These are phyloP conservation scores for Pseudozyma hubeiensis DNA, from an alignment of 1,284 basidiomycete species.

Conservation along the genomic window DNA sequence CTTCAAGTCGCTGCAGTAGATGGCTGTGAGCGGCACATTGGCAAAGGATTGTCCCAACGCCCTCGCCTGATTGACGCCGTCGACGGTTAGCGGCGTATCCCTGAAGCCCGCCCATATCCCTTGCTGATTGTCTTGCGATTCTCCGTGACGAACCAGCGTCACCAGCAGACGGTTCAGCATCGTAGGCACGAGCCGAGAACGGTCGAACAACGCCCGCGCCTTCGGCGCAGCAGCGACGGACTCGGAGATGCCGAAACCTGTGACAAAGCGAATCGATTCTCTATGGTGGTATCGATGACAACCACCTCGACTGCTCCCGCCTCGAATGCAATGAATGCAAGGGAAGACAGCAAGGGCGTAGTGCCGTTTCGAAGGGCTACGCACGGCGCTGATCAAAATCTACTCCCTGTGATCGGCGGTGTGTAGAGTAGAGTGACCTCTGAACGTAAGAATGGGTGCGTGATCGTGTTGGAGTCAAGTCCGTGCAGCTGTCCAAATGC, in stretches of 20 bases:
- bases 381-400: too few relatives aligned
- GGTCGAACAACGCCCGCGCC: background rate
- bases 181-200: slow-evolving; percentile 13
- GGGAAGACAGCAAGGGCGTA: too few relatives aligned
- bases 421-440: too few relatives aligned
- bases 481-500: slow-evolving; percentile 6
- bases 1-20: slow-evolving; percentile 83
- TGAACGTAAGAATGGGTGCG: background rate
- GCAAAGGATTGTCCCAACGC: slow-evolving; percentile 78
- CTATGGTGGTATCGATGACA: background rate
- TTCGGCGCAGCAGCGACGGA: background rate
- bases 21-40: slow-evolving; percentile 75
- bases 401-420: too few relatives aligned
- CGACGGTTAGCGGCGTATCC: slow-evolving; percentile 83
- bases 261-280: background rate
- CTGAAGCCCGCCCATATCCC: slow-evolving; percentile 83
- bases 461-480: slow-evolving; percentile 1
- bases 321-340: too few relatives aligned
- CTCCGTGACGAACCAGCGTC: slow-evolving; percentile 57
- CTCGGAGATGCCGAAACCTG: background rate
- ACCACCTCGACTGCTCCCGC: too few relatives aligned
- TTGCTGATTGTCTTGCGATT: slow-evolving; percentile 69
- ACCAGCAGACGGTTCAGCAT: slow-evolving; percentile 45
- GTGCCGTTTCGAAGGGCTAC: too few relatives aligned
- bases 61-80: slow-evolving; percentile 87